Conservation (phyloP, 116 monocot species). For the Dioscorea cayenensis region DNA sequence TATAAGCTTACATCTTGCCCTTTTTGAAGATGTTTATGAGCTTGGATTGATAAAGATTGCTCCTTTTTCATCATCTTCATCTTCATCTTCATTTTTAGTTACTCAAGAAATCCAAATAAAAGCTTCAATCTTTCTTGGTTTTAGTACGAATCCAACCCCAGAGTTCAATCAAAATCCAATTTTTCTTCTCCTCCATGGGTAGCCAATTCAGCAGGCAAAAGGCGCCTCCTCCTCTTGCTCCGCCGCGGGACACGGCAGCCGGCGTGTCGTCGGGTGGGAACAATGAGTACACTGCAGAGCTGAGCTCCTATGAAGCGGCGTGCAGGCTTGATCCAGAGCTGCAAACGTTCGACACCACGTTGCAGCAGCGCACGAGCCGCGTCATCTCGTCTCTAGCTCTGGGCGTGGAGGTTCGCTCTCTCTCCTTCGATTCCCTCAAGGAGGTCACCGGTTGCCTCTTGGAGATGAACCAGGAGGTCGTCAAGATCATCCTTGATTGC, state of each 20-base stretch:
- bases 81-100: background rate
- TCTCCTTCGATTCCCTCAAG: constrained; percentile 59
- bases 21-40: background rate
- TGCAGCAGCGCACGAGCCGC: constrained; percentile 59
- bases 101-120: background rate
- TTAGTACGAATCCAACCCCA: background rate
- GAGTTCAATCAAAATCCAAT: background rate
- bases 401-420: constrained; percentile 50
- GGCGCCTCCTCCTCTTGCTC: too few relatives aligned
- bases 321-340: constrained; percentile 59
- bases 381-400: constrained; percentile 56
- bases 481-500: constrained; percentile 59
- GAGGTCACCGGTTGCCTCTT: constrained; percentile 73
- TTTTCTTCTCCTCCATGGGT: constrained; percentile 9
- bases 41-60: background rate
- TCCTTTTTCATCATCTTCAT: background rate
- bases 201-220: constrained; percentile 23
- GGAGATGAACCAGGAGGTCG: constrained; percentile 76
- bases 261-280: background rate
- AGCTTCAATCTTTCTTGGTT: constrained; percentile 2
- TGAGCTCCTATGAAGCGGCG: constrained; percentile 52
- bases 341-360: constrained; percentile 47
- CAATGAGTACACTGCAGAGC: constrained; percentile 21
- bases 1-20: background rate
- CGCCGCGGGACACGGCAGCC: background rate